Conservation (phyloP, 805 yeast species). For the Scheffersomyces amazonensis region DNA sequence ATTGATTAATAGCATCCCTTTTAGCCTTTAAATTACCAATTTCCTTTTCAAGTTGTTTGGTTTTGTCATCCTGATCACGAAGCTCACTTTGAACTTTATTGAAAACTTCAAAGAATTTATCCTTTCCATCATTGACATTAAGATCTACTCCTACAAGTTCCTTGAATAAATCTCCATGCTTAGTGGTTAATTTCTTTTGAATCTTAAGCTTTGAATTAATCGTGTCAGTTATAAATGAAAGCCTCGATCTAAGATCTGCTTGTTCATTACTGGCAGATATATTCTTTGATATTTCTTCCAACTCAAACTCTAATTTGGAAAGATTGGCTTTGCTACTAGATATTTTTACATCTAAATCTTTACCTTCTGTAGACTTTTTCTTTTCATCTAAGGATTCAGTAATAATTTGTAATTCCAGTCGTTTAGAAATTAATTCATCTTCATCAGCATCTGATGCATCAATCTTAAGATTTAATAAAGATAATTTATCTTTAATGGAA, state of each 20-base stretch:
- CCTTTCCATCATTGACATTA: neutral
- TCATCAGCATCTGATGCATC: constrained; percentile 34
- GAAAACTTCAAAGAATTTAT: neutral
- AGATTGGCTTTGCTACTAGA: constrained; percentile 36
- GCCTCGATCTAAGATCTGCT: constrained; percentile 56
- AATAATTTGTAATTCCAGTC: constrained; percentile 36
- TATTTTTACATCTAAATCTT: constrained; percentile 23
- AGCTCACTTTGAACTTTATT: constrained; percentile 2
- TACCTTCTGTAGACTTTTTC: constrained; percentile 11
- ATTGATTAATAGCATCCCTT: neutral
- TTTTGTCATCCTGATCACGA: neutral
- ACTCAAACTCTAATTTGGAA: constrained; percentile 22
- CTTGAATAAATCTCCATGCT: neutral
- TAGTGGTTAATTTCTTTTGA: constrained; percentile 19
- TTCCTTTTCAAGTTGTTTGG: constrained; percentile 3
- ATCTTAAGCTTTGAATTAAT: constrained; percentile 24
- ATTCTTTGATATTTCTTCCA: constrained; percentile 53
- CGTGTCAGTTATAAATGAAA: constrained; percentile 44
- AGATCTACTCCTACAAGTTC: neutral
- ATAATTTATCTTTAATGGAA: constrained; percentile 31
- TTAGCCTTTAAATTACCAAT: neutral
- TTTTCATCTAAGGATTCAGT: constrained; percentile 28
- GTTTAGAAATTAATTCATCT: constrained; percentile 46
- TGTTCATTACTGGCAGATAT: constrained; percentile 53
- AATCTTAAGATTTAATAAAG: constrained; percentile 35